Base-by-base conservation (phyloP, 2,329 filamentous ascomycete species). In the Ceratocystis alfenasii region DNA sequence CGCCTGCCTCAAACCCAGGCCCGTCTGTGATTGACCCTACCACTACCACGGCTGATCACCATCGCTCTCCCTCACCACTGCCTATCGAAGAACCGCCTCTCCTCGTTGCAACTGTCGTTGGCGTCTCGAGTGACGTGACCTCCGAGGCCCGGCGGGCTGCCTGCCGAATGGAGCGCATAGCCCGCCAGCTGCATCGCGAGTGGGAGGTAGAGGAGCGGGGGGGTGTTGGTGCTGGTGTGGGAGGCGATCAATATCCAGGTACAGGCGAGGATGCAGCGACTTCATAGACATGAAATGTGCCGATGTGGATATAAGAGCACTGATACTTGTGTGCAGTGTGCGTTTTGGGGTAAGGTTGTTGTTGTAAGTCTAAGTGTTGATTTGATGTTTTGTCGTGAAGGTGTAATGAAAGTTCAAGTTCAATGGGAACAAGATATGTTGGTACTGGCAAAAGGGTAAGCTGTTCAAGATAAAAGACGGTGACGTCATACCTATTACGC, bases 51-150 rank as follows among this genome's bases (percentile, higher is more conserved):
- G 36, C 12, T 41, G 36, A 41, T 41, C 36, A 15, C 10, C 10
- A 41, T 41, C 36, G 36, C 36, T 41, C 36, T 41, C 36, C 36
- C 36, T 41, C 36, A 8, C 36, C 36, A 12, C 36, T 41, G 36
- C 12, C 65, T 2, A 60, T 66, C 4, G 76, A 69, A 63, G 67
- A 67, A 3, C 67, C 80, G 30, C 83, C 83, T 10, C 74, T 82
- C 72, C 76, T 86, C 12, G 74, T 86, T 33, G 77, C 78, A 22
- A 73, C 84, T 8, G 80, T 86, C 0, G 78, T 84, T 3, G 81
- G 82, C 1, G 75, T 76, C 4, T 75, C 75, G 2, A 74, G 78
- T 0, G 78, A 80, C 48, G 62, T 64, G 10, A 77, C 81, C 6
- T 75, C 77, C 8, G 81, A 84, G 66, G 83, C 82, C 1, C 76